These are phyloP conservation scores for Betula pendula DNA, from an alignment of 306 rosid species.

Conservation along the genomic window DNA sequence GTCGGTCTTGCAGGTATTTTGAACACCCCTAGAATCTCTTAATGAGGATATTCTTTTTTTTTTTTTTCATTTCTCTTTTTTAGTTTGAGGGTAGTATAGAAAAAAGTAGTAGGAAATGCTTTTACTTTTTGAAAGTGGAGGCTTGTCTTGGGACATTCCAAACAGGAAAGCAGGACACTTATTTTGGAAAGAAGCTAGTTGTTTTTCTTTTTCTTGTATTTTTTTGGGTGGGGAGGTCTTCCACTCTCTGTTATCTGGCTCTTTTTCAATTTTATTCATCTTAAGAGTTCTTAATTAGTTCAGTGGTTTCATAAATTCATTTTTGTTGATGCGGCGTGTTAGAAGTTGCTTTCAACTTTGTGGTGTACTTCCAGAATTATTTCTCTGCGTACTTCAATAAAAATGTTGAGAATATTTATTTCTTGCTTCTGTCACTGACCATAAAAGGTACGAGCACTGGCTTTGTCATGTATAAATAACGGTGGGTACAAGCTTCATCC, in stretches of 20 bases:
- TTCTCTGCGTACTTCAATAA: background rate
- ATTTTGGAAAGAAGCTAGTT: background rate
- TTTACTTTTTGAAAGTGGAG: background rate
- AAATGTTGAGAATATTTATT: conserved; percentile 18
- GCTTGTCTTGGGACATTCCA: background rate
- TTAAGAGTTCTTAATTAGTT: background rate
- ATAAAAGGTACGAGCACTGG: conserved; percentile 68
- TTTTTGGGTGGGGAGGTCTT: background rate
- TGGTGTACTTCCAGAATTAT: conserved; percentile 10
- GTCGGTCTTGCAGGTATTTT: too few species aligned
- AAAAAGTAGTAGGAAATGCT: background rate
- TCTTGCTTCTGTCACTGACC: background rate
- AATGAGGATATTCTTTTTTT: too few species aligned
- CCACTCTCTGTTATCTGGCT: background rate
- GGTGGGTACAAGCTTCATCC: conserved; percentile 90
- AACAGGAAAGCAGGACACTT: background rate
- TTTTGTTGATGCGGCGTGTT: background rate
- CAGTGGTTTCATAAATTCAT: background rate
- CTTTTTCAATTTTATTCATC: background rate
- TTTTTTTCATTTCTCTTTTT: too few species aligned
- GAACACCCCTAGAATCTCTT: too few species aligned
- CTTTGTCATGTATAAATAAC: conserved; percentile 68
- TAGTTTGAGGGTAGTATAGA: background rate
- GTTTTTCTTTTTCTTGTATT: background rate
- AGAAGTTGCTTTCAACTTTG: background rate